Evolutionary conservation across 148 eudicot species (phyloP).

Genomic region (Euryodendron excelsum): DNA sequence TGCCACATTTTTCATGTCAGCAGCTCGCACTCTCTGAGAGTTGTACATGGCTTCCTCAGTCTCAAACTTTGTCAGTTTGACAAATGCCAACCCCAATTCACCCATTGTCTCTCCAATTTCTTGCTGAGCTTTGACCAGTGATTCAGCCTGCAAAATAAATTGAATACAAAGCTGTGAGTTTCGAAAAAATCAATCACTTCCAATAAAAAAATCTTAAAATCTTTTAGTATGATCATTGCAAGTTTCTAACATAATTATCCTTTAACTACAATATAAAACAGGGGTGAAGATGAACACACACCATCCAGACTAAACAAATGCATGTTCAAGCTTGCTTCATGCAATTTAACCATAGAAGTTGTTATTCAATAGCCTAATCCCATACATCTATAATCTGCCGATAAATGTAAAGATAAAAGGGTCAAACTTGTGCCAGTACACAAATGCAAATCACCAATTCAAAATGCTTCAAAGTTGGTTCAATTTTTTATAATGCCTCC

Average conservation of each 20-base stretch:
- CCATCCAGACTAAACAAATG: no score
- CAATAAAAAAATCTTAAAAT: background rate
- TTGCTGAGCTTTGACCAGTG: constrained; percentile 69
- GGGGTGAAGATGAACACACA: no score
- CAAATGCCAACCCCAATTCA: constrained; percentile 61
- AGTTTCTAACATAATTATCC: background rate
- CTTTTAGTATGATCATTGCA: background rate
- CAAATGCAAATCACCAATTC: constrained; percentile 1
- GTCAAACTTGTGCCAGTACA: background rate
- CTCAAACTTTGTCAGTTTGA: constrained; percentile 65
- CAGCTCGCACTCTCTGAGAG: constrained; percentile 52
- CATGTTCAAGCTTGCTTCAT: no score
- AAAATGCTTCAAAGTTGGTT: background rate
- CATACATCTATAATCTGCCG: background rate
- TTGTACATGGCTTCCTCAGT: constrained; percentile 48
- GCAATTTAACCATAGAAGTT: no score
- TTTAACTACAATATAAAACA: no score
- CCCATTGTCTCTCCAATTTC: constrained; percentile 69
- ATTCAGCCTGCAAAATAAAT: constrained; percentile 48
- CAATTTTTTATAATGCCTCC: background rate
- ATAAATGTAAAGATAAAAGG: background rate
- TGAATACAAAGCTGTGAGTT: background rate
- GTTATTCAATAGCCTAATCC: no score
- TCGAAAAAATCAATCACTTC: background rate
- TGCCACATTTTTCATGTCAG: constrained; percentile 64